Conservation (phyloP, 2,329 filamentous ascomycete species). For the Tolypocladium pustulatum region DNA sequence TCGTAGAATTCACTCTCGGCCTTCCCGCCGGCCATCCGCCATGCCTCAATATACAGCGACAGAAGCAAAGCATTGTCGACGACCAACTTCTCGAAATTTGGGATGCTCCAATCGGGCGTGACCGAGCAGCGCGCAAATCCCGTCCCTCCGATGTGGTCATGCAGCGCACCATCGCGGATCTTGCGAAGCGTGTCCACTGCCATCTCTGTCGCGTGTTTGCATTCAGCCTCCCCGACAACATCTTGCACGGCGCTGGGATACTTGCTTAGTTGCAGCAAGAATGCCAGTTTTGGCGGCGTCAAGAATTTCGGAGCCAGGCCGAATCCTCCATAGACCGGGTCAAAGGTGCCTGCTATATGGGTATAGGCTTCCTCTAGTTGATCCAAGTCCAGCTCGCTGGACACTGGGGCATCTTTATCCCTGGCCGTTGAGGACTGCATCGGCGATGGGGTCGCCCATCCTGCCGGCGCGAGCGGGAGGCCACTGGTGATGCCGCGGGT, state of each 20-base stretch:
- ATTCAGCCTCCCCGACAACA: constrained; percentile 78
- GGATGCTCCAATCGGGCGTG: constrained; percentile 84
- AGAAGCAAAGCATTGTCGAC: constrained; percentile 86
- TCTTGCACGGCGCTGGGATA: constrained; percentile 67
- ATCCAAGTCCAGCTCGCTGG: constrained; percentile 76
- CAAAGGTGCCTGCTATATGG: constrained; percentile 72
- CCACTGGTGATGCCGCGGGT: constrained; percentile 22
- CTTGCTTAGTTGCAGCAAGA: constrained; percentile 64
- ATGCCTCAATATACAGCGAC: constrained; percentile 77
- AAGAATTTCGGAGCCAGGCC: constrained; percentile 77
- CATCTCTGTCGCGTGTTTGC: constrained; percentile 64
- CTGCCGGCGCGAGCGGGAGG: constrained; percentile 16
- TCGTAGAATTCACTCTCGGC: constrained; percentile 63
- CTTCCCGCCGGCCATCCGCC: constrained; percentile 43
- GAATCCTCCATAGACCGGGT: constrained; percentile 71
- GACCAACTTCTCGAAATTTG: constrained; percentile 96
- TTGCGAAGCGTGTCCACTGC: constrained; percentile 68
- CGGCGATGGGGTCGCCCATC: constrained; percentile 19
- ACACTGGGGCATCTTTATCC: constrained; percentile 20
- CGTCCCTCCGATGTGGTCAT: constrained; percentile 42
- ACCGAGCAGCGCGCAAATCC: constrained; percentile 70
- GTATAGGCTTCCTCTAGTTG: constrained; percentile 82
- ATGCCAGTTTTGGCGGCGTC: constrained; percentile 74
- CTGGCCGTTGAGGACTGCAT: constrained; percentile 10
- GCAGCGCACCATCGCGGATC: constrained; percentile 49